Evolutionary conservation across 495 filamentous ascomycete species (phyloP).

Genomic region (Tuber melanosporum): DNA sequence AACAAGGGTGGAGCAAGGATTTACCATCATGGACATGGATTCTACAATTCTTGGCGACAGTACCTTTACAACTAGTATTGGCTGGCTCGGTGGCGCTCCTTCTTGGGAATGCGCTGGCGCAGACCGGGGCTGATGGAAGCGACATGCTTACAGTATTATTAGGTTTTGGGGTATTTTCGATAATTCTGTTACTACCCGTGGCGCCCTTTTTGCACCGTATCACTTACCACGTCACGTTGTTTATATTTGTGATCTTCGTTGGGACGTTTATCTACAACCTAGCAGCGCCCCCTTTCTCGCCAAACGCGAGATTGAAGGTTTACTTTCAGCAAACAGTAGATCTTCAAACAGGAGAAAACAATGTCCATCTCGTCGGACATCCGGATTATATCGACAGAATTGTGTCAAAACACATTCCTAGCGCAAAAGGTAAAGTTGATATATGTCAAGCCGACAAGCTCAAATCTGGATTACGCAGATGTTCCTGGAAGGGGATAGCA

Average conservation of each 20-base stretch:
- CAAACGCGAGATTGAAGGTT: constrained; percentile 68
- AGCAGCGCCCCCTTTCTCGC: constrained; percentile 79
- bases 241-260: constrained; percentile 65
- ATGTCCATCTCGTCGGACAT: constrained; percentile 64
- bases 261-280: constrained; percentile 84
- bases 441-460: constrained; percentile 47
- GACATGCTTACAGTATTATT: constrained; percentile 61
- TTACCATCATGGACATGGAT: constrained; percentile 82
- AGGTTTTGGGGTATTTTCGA: constrained; percentile 57
- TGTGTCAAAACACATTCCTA: constrained; percentile 60
- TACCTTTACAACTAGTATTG: constrained; percentile 68
- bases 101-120: constrained; percentile 62
- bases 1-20: constrained; percentile 76
- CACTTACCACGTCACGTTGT: constrained; percentile 71
- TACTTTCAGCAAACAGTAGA: constrained; percentile 80
- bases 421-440: constrained; percentile 56
- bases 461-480: constrained; percentile 52
- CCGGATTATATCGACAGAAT: constrained; percentile 62
- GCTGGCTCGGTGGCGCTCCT: constrained; percentile 67
- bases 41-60: constrained; percentile 72
- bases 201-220: constrained; percentile 81
- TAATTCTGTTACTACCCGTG: constrained; percentile 69
- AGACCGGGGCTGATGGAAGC: constrained; percentile 76
- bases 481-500: constrained; percentile 62
- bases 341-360: constrained; percentile 63